Conservation (phyloP, 352 stramenopile species). For the Pythium monospermum region DNA sequence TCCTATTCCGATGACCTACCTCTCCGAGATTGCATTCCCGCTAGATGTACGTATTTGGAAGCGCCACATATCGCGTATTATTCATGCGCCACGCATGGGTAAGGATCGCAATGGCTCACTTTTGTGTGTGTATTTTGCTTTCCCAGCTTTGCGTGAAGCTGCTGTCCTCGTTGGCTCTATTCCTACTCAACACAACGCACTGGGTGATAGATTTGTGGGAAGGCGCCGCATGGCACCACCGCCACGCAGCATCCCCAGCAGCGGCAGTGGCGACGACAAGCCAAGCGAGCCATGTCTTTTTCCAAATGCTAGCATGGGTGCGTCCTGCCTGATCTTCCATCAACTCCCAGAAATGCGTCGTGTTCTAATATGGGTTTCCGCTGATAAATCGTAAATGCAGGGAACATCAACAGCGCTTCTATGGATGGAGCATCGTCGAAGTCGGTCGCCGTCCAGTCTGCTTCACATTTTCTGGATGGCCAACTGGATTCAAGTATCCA, state of each 20-base stretch:
- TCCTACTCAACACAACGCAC: conserved; percentile 39
- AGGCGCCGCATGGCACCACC: conserved; percentile 34
- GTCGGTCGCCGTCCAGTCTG: conserved; percentile 43
- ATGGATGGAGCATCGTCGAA: conserved; percentile 76
- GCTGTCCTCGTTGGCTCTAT: conserved; percentile 37
- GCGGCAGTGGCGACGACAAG: background rate
- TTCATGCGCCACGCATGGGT: too few species aligned
- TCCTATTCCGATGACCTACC: conserved; percentile 63
- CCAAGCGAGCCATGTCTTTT: conserved; percentile 26
- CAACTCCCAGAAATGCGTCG: background rate
- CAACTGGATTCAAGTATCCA: conserved; percentile 48
- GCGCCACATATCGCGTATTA: too few species aligned
- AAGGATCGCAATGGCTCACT: conserved; percentile 1
- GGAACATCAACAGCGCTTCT: conserved; percentile 24
- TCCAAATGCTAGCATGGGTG: conserved; percentile 63
- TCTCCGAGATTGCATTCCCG: conserved; percentile 73
- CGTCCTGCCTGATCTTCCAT: background rate
- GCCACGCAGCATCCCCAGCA: background rate
- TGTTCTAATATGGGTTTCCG: background rate
- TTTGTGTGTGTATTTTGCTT: conserved; percentile 28
- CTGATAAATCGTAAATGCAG: too few species aligned
- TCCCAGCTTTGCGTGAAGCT: conserved; percentile 66
- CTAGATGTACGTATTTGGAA: conserved; percentile 41
- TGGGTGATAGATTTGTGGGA: conserved; percentile 42
- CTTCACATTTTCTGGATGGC: conserved; percentile 58